These are phyloP conservation scores for Fusarium kyushuense DNA, from an alignment of 2,329 filamentous ascomycete genomes.

Conservation along the genomic window DNA sequence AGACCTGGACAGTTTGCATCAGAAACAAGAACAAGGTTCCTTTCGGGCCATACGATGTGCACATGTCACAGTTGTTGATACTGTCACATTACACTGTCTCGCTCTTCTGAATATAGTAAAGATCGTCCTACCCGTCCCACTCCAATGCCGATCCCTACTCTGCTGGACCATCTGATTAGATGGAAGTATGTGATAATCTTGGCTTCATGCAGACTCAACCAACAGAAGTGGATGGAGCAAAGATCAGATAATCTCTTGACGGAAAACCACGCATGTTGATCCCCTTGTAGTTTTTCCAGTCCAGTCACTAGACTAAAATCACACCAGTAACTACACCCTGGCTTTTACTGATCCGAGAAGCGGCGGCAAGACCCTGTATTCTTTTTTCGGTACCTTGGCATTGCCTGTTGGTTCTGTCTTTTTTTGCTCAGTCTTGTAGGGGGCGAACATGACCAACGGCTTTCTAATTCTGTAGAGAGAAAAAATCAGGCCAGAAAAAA, in stretches of 20 bases:
- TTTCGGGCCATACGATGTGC: background rate
- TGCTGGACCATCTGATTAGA: constrained; percentile 28
- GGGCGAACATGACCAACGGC: constrained; percentile 1
- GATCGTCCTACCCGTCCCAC: constrained; percentile 13
- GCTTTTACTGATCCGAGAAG: constrained; percentile 7
- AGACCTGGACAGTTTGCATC: background rate
- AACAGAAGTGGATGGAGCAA: constrained; percentile 10
- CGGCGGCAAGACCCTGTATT: constrained; percentile 9
- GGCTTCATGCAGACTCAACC: constrained; percentile 15
- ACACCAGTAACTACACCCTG: constrained; percentile 5
- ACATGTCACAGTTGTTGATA: background rate
- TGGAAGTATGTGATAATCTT: constrained; percentile 25
- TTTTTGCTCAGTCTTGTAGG: background rate
- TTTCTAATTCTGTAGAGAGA: background rate
- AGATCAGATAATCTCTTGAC: constrained; percentile 23
- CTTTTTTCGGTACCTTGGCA: background rate
- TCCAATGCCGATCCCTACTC: constrained; percentile 17
- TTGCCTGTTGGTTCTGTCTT: constrained; percentile 17
- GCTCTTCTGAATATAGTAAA: rapidly evolving
- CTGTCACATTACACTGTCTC: constrained; percentile 7
- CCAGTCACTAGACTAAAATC: background rate
- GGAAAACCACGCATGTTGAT: constrained; percentile 8
- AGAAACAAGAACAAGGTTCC: background rate
- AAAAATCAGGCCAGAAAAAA: constrained; percentile 18
- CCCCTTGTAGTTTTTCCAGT: background rate